Evolutionary conservation across 2,329 filamentous ascomycete species (phyloP), one percentile per base, ranked within the genome.

Genomic region (Cordyceps farinosa): DNA sequence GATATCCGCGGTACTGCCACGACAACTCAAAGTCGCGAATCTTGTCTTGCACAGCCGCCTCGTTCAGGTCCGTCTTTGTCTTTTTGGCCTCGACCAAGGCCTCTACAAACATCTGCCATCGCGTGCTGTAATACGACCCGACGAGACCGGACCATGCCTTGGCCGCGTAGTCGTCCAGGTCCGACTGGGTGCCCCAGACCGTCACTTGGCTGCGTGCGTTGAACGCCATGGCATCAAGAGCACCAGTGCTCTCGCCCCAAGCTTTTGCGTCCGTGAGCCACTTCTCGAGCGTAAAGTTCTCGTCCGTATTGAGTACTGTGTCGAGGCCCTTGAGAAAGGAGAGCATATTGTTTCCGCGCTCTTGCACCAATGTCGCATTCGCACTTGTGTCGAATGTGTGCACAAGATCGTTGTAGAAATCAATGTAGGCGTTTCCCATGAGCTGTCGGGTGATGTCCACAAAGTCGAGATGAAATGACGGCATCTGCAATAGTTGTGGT

Each of bases 171-270:
- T 83, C 81, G 40, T 69, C 74, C 42, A 83, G 79, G 67, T 82
- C 70, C 13, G 53, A 79, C 1, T 67, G 69, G 0, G 79, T 79
- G 0, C 80, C 80, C 81, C 80, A 83, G 10, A 80, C 73, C 4
- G 81, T 83, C 64, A 83, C 72, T 63, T 83, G 80, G 53, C 82
- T 82, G 10, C 78, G 73, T 5, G 80, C 80, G 55, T 81, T 75
- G 68, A 78, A 80, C 5, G 54, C 54, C 17, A 56, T 29, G 3
- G 40, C 54, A 45, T 56, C 40, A 17, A 74, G 66, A 1, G 61
- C n/a, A 22, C n/a, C 40, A 2, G 51, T 45, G 3, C 54, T 61
- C 0, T 71, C 64, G 5, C 71, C 74, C 66, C 68, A 74, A 2
- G 73, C 63, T 3, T 74, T 72, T 1, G 81, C 79, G 0, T 75